Evolutionary conservation across 768 basidiomycete species (phyloP).

Genomic region (Leccinum arenicola): DNA sequence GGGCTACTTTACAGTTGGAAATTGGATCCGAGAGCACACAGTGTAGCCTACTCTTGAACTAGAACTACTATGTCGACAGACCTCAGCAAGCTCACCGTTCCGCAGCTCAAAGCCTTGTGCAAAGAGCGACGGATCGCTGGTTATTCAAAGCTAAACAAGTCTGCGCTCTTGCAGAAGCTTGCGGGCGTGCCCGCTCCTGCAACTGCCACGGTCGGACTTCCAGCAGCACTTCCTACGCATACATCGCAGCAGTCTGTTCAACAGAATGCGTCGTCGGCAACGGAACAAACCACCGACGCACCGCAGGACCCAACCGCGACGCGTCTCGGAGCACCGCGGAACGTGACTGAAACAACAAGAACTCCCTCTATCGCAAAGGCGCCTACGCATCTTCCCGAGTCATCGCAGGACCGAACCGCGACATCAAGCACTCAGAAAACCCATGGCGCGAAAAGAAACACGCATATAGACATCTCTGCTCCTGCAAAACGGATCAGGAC

Average conservation of each 20-base stretch:
- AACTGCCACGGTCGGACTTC: background rate
- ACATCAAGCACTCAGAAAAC: background rate
- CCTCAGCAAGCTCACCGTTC: constrained; percentile 47
- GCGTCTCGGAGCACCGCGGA: background rate
- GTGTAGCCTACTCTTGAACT: no score
- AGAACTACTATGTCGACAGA: constrained; percentile 13
- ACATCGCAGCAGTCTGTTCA: background rate
- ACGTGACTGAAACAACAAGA: background rate
- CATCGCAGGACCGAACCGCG: background rate
- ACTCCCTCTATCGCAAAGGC: background rate
- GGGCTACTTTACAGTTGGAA: constrained; percentile 13
- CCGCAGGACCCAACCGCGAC: background rate
- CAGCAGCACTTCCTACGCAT: background rate
- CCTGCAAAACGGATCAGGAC: constrained; percentile 15
- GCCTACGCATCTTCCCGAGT: background rate
- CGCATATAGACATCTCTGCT: constrained; percentile 19
- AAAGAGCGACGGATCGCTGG: constrained; percentile 59
- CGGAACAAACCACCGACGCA: background rate
- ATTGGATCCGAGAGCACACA: constrained; percentile 17
- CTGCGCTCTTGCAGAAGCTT: constrained; percentile 52
- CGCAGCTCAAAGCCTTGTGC: constrained; percentile 65
- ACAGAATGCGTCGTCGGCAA: background rate
- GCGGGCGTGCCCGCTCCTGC: background rate
- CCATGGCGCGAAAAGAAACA: constrained; percentile 13
- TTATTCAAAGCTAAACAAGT: constrained; percentile 67